Conservation (phyloP, 345 rosid species). For the Pugionium cornutum region DNA sequence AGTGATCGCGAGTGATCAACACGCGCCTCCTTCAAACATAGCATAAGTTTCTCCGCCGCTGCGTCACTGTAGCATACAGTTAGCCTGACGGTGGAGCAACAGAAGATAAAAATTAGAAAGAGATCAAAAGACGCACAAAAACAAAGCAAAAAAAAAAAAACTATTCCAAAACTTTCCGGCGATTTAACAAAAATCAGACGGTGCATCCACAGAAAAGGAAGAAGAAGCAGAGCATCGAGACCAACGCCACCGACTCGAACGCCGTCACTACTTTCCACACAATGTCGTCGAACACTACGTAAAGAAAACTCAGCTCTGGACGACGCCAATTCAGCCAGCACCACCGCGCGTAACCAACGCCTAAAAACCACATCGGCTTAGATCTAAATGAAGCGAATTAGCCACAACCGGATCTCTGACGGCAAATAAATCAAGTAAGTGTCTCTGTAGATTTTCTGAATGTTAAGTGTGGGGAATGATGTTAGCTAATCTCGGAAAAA, state of each 20-base stretch:
- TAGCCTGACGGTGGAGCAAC: neutral
- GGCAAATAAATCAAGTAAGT: slow-evolving; percentile 34
- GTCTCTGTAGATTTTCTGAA: neutral
- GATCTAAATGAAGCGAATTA: slow-evolving; percentile 23
- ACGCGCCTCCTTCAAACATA: slow-evolving; percentile 23
- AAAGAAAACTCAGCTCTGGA: slow-evolving; percentile 49
- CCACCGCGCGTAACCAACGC: slow-evolving; percentile 7
- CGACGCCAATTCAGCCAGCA: slow-evolving; percentile 32
- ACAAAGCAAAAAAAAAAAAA: no score
- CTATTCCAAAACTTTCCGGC: slow-evolving; percentile 10
- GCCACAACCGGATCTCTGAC: slow-evolving; percentile 45
- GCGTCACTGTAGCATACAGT: neutral
- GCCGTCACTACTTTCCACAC: slow-evolving; percentile 72
- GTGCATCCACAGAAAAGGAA: slow-evolving; percentile 90
- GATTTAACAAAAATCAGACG: slow-evolving; percentile 37
- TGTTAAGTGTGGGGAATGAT: slow-evolving; percentile 22
- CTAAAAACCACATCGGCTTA: slow-evolving; percentile 25
- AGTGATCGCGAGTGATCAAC: slow-evolving; percentile 12
- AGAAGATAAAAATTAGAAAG: neutral
- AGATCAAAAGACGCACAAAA: neutral
- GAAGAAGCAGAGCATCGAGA: slow-evolving; percentile 87
- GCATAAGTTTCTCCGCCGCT: slow-evolving; percentile 26
- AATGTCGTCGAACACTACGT: slow-evolving; percentile 60
- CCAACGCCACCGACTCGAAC: slow-evolving; percentile 82
- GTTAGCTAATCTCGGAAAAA: slow-evolving; percentile 10